Evolutionary conservation across 129 eudicot genomes (phyloP), one percentile per base, ranked within the genome.

Genomic region (Dittrichia graveolens): DNA sequence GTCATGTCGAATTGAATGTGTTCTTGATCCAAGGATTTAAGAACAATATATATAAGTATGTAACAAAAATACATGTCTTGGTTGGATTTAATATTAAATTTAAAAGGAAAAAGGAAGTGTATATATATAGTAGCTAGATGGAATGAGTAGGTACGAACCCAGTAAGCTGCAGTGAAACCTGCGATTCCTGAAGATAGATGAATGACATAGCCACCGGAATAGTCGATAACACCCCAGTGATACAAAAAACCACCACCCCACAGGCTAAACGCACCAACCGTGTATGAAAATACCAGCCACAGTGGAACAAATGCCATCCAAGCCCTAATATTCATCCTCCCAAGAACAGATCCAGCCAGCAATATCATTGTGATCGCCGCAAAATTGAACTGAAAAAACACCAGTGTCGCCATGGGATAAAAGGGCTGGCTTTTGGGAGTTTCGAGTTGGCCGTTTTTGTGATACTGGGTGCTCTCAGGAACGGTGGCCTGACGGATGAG

Each of bases 241-340:
- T 73, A 89, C 45, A 89, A 71, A 65, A 89, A 89, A 6, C 92
- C 96, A 5, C 96, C 96, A 7, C 96, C 96, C 96, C 96, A 89
- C 2, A 89, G 69, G 38, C 91, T 89, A 37, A 77, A 89, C 2
- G 96, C 91, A 11, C 96, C 96, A 9, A 86, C 89, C 1, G 96
- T 89, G 58, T 89, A 89, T 0, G 92, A 89, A 71, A 89, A 86
- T 3, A 72, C 63, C 71, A 89, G 79, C 96, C 96, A 89, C 55
- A 89, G 81, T 0, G 96, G 96, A 4, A 89, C 96, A 50, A 89
- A 89, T 40, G 96, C 96, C 96, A 89, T 86, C 96, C 96, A 89
- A 3, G 96, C 96, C 64, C 79, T 75, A 15, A 89, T 89, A 59
- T 89, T 89, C 96, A 89, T 89, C 55, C 96, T 71, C 15, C 84